These are phyloP conservation scores for Camellia lanceoleosa DNA, from an alignment of 148 eudicot genomes.

Conservation along the genomic window DNA sequence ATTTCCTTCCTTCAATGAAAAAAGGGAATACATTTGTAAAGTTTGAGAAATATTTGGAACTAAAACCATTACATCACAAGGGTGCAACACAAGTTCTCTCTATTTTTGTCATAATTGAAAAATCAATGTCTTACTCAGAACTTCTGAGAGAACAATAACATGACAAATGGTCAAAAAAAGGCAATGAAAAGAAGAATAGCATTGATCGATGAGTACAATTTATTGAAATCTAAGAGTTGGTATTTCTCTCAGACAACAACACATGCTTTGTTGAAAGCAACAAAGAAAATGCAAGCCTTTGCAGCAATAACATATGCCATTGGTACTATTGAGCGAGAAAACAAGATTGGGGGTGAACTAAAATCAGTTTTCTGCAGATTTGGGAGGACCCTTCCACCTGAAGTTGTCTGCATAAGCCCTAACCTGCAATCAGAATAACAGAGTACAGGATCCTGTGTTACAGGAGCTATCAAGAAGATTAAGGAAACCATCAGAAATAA, in stretches of 20 bases:
- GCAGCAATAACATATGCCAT: not conserved
- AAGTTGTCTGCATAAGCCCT: constrained; percentile 64
- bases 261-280: not conserved
- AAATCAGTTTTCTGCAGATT: constrained; percentile 22
- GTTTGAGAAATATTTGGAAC: no score
- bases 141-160: no score
- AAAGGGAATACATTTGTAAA: no score
- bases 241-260: not conserved
- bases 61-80: no score
- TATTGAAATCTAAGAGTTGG: constrained; percentile 20
- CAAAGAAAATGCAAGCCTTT: constrained; percentile 10
- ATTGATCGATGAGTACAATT: not conserved
- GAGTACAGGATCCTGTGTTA: not conserved
- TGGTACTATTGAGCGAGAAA: not conserved
- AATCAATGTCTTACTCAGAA: no score
- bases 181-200: not conserved
- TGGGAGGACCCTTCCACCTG: constrained; percentile 60
- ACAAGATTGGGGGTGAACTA: not conserved
- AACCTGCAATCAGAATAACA: constrained; percentile 26
- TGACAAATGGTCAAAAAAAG: no score
- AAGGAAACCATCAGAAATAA: not conserved
- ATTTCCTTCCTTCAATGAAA: no score
- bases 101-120: no score
- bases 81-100: no score
- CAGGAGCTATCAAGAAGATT: not conserved